Conservation (phyloP, 1,139 yeast genomes). For the Hyphopichia wangnamkhiaoensis region DNA sequence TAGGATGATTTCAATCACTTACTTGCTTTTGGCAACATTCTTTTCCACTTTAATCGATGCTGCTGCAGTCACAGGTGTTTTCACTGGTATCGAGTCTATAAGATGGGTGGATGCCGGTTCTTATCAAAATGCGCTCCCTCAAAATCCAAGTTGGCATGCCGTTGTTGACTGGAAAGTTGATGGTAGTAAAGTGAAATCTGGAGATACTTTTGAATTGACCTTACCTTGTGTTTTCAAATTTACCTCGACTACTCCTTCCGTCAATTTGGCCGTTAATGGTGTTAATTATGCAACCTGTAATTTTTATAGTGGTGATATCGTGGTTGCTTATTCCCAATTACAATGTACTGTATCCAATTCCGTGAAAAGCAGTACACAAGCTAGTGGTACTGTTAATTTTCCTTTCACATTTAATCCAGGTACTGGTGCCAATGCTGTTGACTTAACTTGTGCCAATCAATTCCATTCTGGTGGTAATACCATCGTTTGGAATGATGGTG, state of each 20-base stretch:
- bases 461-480: slow-evolving; percentile 26
- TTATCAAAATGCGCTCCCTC: slow-evolving; percentile 12
- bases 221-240: slow-evolving; percentile 35
- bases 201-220: slow-evolving; percentile 33
- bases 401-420: slow-evolving; percentile 33
- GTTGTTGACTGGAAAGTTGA: slow-evolving; percentile 25
- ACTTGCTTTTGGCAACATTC: background rate
- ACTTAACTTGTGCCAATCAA: slow-evolving; percentile 20
- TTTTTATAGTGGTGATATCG: slow-evolving; percentile 21
- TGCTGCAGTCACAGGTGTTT: slow-evolving; percentile 18
- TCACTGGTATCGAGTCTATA: slow-evolving; percentile 17
- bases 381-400: slow-evolving; percentile 23
- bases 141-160: slow-evolving; percentile 25
- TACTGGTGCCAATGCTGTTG: slow-evolving; percentile 18
- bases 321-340: slow-evolving; percentile 23
- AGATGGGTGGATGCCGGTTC: slow-evolving; percentile 11
- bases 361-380: slow-evolving; percentile 14
- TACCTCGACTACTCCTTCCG: slow-evolving; percentile 16
- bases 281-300: slow-evolving; percentile 28
- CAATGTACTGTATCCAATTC: slow-evolving; percentile 22
- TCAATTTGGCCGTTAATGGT: slow-evolving; percentile 19
- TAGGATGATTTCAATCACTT: no score
- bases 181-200: slow-evolving; percentile 20
- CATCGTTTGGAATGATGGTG: slow-evolving; percentile 22
- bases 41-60: slow-evolving; percentile 2